Base-by-base conservation (phyloP, 2,329 filamentous ascomycete genomes). In the Ophiostoma montium region DNA sequence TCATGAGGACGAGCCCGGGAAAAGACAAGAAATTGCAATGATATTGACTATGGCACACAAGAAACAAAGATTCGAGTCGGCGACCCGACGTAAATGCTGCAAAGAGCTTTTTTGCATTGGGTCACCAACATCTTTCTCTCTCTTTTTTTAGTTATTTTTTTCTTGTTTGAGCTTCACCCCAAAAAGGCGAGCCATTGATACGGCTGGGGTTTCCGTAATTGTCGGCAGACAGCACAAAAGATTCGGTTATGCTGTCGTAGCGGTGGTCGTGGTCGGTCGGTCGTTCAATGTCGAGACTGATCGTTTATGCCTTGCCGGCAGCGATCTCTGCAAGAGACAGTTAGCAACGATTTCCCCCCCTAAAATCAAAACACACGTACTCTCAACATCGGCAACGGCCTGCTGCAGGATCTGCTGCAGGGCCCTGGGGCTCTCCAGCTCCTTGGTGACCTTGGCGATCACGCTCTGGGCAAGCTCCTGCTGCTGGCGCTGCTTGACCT, bases 401-500 rank as follows among this genome's bases (percentile, higher is more conserved):
- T 98, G 92, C 74, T 92, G 84, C 60, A 98, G 81, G 63, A 98
- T 95, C 75, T 95, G 88, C 77, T 95, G 87, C 61, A 98, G 82
- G 58, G 83, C 78, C 80, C 89, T 96, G 68, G 94, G 92, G 78
- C 85, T 95, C 78, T 95, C 86, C 52, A 98, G 81, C 78, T 96
- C 90, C 81, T 96, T 96, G 70, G 86, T 83, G 65, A 96, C 92
- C 81, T 95, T 98, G 75, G 84, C 80, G 63, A 98, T 96, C 69
- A 98, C 76, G 68, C 73, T 80, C 65, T 94, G 82, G 57, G 92
- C 87, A 58, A 98, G 80, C 78, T 98, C 92, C 70, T 78, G 83
- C 79, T 98, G 92, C 76, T 98, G 88, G 68, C 92, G 84, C 75
- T 90, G 84, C 85, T 96, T 98, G 65, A 98, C 89, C 76, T 96